Evolutionary conservation across 495 filamentous ascomycete species (phyloP), one percentile per base, ranked within the genome.

Genomic region (Talaromyces liani): DNA sequence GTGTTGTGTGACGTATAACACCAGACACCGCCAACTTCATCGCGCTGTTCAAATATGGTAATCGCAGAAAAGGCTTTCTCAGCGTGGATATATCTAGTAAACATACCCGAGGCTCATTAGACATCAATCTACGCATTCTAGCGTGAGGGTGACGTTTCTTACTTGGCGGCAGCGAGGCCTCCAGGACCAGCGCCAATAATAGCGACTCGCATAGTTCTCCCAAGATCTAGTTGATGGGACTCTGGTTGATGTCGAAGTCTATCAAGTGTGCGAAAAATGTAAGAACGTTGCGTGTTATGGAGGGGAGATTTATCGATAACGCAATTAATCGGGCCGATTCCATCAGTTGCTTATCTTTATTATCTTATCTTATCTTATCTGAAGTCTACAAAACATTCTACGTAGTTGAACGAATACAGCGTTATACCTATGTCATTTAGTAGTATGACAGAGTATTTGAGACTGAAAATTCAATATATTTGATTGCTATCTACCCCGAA

Each of bases 31-130:
- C 91, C 93, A 5, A 86, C 81, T 12, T 83, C 80, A 57, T 74
- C 75, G 65, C 90, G 87, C 72, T 95, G 91, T 69, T 98, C 93
- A 68, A 87, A 94, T 56, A 97, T 77, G 66, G 86, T 85, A 62
- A 97, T 88, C 29, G 70, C 82, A 9, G 84, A 72, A 65, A 96
- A 95, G 16, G 74, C 76, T 54, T 82, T 81, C 67, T 97, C 91
- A 31, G 88, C 90, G 4, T 86, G 72, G 18, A 97, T 78, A 65
- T 90, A 91, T 69, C 88, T 92, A 66, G 33, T 16, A 36, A 36
- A 36, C 33, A 12, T 6, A 5, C 4, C 2, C 8, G 16, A 62
- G 18, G 10, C 31, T 14, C 16, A 25, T 60, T 20, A 36, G 9
- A 58, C 27, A 3, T 6, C 56, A 58, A 58, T n/a, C 34, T 39